Percentiles rank a stretch among this genome's conserved stretches.
phyloP scores from a whole-genome alignment of 352 stramenopile genomes.

The Phytopythium oedochilum region DNA sequence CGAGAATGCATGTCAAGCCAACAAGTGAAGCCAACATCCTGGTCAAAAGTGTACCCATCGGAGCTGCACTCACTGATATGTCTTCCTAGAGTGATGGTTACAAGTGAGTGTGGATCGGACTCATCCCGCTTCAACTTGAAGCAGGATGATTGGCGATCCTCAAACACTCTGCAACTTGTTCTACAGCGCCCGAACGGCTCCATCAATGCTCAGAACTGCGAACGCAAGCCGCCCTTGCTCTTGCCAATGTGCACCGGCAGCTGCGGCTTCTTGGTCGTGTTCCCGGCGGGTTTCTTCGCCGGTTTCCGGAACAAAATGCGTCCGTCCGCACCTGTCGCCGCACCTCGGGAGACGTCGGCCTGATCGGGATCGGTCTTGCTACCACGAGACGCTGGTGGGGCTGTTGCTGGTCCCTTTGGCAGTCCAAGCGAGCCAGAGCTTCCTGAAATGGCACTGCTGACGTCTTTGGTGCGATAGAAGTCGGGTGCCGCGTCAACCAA shows the following conservation, averaged over 20 bases:
- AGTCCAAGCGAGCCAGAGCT: conserved; percentile 64
- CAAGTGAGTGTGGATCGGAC: background rate
- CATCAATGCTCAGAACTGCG: conserved; percentile 43
- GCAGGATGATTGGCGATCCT: background rate
- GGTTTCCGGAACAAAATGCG: conserved; percentile 79
- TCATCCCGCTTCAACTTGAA: background rate
- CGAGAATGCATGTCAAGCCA: background rate
- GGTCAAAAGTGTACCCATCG: background rate
- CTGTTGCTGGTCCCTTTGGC: conserved; percentile 26
- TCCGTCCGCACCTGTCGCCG: conserved; percentile 26
- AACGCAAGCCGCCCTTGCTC: conserved; percentile 73
- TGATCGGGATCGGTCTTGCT: conserved; percentile 21
- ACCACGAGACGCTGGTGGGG: conserved; percentile 5
- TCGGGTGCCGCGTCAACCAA: conserved; percentile 58
- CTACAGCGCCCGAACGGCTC: background rate
- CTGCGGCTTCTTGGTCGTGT: conserved; percentile 26
- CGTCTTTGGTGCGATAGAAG: conserved; percentile 71
- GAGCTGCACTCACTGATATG: background rate
- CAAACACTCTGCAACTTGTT: background rate
- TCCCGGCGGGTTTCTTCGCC: conserved; percentile 7
- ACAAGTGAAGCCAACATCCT: background rate
- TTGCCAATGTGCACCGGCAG: conserved; percentile 81
- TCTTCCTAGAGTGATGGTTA: background rate
- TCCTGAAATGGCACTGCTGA: conserved; percentile 56
- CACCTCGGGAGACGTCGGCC: conserved; percentile 5